These are phyloP conservation scores for Neofusicoccum kwambonambiense DNA, from an alignment of 2,329 filamentous ascomycete genomes.

Conservation along the genomic window DNA sequence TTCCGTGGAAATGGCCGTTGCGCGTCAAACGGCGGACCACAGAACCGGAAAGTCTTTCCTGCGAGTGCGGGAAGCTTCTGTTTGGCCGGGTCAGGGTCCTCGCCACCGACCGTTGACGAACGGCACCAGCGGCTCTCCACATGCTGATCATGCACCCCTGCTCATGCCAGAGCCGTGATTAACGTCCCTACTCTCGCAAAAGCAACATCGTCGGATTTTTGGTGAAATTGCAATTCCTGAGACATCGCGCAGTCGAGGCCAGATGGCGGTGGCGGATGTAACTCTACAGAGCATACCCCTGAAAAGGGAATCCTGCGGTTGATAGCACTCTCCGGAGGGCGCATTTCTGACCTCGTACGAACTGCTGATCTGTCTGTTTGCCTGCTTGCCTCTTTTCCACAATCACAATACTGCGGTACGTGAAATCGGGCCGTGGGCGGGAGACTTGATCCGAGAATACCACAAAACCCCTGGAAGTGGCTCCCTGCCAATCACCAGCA, in stretches of 20 bases:
- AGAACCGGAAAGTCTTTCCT: neutral
- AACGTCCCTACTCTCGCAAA: neutral
- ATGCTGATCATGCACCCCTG: neutral
- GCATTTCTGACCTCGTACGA: neutral
- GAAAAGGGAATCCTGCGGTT: neutral
- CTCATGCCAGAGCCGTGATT: neutral
- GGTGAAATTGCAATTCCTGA: neutral
- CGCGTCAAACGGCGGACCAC: neutral
- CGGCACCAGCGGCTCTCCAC: neutral
- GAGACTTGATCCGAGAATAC: neutral
- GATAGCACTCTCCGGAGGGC: neutral
- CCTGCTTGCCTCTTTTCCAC: neutral
- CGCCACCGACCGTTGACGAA: neutral
- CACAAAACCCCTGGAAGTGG: neutral
- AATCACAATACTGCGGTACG: neutral
- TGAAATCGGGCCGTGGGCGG: neutral
- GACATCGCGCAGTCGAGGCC: neutral
- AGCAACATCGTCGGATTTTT: neutral
- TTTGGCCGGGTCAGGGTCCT: neutral
- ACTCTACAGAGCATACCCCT: neutral
- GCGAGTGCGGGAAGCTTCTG: neutral
- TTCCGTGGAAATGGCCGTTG: neutral
- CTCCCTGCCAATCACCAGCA: neutral
- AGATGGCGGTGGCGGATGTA: neutral
- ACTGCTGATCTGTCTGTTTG: neutral